Evolutionary conservation across 257 asterid species (phyloP).

Genomic region (Avicennia marina): DNA sequence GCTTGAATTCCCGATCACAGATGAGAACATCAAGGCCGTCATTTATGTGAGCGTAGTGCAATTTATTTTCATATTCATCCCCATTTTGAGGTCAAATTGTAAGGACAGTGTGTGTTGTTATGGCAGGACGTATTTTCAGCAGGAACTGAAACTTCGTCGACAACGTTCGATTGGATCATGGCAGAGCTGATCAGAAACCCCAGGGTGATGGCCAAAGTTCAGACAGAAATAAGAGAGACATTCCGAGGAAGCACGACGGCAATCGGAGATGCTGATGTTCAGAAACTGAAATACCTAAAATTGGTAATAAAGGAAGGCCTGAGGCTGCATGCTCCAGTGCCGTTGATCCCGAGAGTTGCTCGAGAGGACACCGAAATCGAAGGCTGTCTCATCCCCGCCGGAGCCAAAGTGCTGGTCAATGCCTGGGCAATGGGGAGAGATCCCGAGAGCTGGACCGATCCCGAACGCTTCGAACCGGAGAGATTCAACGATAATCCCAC

Average conservation of each 20-base stretch:
- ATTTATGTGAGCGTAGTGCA: not conserved
- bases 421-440: constrained; percentile 8
- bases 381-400: constrained; percentile 9
- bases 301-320: constrained; percentile 9
- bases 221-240: not conserved
- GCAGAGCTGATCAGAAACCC: constrained; percentile 14
- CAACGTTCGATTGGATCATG: constrained; percentile 16
- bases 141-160: constrained; percentile 20
- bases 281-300: not conserved
- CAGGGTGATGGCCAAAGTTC: constrained; percentile 2
- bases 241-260: not conserved
- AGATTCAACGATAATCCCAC: not conserved
- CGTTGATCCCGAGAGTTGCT: constrained; percentile 1
- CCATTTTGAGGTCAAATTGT: not conserved
- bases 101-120: not conserved
- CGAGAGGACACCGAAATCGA: not conserved
- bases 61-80: not conserved
- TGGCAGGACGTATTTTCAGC: constrained; percentile 14
- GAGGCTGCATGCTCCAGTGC: constrained; percentile 13
- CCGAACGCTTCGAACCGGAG: constrained; percentile 7
- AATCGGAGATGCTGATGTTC: constrained; percentile 1
- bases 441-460: not conserved
- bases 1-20: not conserved
- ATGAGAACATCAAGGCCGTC: constrained; percentile 21
- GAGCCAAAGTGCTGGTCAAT: constrained; percentile 13